Conservation (phyloP, 805 yeast genomes). For the Starmerella floricola region DNA sequence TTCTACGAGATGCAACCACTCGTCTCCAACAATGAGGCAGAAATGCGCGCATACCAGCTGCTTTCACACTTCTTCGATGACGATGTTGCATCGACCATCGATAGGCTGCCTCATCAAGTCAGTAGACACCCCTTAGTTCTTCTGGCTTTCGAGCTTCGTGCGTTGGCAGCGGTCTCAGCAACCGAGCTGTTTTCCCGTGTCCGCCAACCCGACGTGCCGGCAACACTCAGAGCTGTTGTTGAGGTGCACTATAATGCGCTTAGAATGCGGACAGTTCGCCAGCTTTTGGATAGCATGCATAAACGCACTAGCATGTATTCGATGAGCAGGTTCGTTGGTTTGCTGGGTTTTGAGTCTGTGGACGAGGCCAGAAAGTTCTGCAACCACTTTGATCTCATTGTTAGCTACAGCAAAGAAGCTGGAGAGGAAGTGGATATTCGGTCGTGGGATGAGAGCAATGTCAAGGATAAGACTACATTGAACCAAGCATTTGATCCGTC, state of each 20-base stretch:
- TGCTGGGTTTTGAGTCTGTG: conserved; percentile 57
- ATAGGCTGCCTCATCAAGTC: conserved; percentile 49
- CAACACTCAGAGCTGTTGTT: conserved; percentile 56
- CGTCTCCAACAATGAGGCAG: conserved; percentile 71
- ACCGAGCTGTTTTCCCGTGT: conserved; percentile 49
- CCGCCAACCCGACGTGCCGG: conserved; percentile 43
- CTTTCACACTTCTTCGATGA: conserved; percentile 72
- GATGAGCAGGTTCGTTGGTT: conserved; percentile 34
- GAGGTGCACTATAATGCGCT: conserved; percentile 60
- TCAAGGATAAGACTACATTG: conserved; percentile 7
- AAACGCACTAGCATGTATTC: conserved; percentile 48
- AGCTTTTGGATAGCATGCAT: conserved; percentile 56
- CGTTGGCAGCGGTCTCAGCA: conserved; percentile 40
- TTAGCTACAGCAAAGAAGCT: conserved; percentile 1
- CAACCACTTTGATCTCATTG: conserved; percentile 43
- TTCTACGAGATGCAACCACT: conserved; percentile 51
- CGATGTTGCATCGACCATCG: conserved; percentile 67
- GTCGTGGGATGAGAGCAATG: conserved; percentile 16
- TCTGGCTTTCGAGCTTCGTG: conserved; percentile 58
- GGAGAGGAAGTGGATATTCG: conserved; percentile 17
- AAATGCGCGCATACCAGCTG: conserved; percentile 78
- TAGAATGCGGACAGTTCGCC: conserved; percentile 60
- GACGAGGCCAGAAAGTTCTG: conserved; percentile 47
- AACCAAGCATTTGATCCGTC: conserved; percentile 10
- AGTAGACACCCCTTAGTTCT: conserved; percentile 48